Evolutionary conservation across 306 rosid species (phyloP).

Genomic region (Castanea crenata): DNA sequence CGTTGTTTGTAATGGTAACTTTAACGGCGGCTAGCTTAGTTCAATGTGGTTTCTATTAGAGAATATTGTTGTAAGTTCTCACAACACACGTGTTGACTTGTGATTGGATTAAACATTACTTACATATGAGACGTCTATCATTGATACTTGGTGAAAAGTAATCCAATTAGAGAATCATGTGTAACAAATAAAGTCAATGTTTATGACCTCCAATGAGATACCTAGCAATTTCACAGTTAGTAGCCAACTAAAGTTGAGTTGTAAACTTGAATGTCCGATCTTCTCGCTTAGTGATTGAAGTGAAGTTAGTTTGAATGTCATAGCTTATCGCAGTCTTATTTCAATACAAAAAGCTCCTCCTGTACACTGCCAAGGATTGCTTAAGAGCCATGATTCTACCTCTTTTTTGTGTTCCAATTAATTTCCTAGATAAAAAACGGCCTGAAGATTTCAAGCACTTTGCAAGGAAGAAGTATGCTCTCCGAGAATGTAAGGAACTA

Average conservation of each 20-base stretch:
- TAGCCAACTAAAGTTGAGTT: slow-evolving; percentile 80
- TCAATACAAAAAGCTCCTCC: slow-evolving; percentile 54
- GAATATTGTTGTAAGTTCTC: too few species aligned
- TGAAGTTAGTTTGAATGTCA: slow-evolving; percentile 78
- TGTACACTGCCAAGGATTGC: slow-evolving; percentile 61
- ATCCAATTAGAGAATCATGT: not conserved
- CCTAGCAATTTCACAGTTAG: slow-evolving; percentile 82
- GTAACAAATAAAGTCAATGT: not conserved
- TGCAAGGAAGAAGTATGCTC: too few species aligned
- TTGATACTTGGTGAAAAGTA: too few species aligned
- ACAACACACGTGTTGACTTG: too few species aligned
- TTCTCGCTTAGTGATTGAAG: slow-evolving; percentile 43
- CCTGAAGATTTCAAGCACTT: too few species aligned
- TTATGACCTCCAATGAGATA: slow-evolving; percentile 69
- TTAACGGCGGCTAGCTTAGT: too few species aligned
- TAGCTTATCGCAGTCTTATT: slow-evolving; percentile 56
- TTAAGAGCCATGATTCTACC: slow-evolving; percentile 63
- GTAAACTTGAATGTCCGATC: slow-evolving; percentile 62
- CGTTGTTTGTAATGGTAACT: too few species aligned
- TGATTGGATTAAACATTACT: too few species aligned
- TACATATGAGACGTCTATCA: too few species aligned
- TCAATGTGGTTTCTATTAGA: too few species aligned
- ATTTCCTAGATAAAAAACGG: not conserved
- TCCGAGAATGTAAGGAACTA: too few species aligned
- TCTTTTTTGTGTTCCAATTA: slow-evolving; percentile 39